These are phyloP conservation scores for Chaetothyriales sp. DNA, from an alignment of 2,329 filamentous ascomycete genomes.

Conservation along the genomic window DNA sequence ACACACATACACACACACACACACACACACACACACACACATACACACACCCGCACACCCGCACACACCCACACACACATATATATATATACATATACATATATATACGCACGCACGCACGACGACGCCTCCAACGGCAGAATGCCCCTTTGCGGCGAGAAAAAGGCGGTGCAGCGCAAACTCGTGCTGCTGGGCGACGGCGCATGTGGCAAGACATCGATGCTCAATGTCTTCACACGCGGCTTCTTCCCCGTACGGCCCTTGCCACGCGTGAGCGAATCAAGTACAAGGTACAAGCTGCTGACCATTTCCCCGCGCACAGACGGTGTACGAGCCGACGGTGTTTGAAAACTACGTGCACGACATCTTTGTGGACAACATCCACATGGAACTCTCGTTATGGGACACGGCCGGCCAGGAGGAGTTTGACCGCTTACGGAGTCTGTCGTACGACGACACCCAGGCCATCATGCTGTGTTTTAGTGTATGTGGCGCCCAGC, in stretches of 20 bases:
- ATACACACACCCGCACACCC: background rate
- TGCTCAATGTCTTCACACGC: slow-evolving; percentile 87
- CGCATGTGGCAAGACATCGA: slow-evolving; percentile 59
- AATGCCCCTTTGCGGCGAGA: slow-evolving; percentile 53
- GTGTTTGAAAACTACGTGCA: slow-evolving; percentile 87
- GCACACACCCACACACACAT: too few relatives aligned
- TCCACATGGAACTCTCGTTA: slow-evolving; percentile 90
- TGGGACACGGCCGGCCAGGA: slow-evolving; percentile 99
- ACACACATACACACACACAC: background rate
- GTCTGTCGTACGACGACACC: slow-evolving; percentile 93
- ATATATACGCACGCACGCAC: background rate
- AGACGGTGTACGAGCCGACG: slow-evolving; percentile 19
- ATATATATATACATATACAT: background rate
- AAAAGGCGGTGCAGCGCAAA: slow-evolving; percentile 86
- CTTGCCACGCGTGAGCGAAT: background rate
- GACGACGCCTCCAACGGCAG: background rate
- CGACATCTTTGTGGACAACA: slow-evolving; percentile 95
- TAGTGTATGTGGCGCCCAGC: slow-evolving; percentile 40
- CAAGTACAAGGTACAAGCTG: slow-evolving; percentile 47
- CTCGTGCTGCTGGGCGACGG: slow-evolving; percentile 71
- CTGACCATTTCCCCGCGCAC: slow-evolving; percentile 65
- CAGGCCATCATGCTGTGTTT: slow-evolving; percentile 99
- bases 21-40: background rate
- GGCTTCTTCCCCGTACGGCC: slow-evolving; percentile 73
- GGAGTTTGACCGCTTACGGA: slow-evolving; percentile 93